These are phyloP conservation scores for Candida tropicalis DNA, from an alignment of 1,139 yeast genomes.

Conservation along the genomic window DNA sequence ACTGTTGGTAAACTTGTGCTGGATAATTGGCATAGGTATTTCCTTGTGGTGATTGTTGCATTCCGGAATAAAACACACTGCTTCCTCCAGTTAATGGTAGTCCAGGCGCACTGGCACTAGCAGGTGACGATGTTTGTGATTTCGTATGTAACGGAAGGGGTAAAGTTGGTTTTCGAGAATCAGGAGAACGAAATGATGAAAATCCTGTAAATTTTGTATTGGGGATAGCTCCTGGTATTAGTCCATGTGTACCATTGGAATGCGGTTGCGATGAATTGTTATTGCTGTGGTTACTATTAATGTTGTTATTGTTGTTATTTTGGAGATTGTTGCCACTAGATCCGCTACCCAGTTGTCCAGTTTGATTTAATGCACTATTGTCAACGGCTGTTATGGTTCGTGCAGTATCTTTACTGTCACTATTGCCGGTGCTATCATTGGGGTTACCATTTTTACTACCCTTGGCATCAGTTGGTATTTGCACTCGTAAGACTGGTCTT, in stretches of 20 bases:
- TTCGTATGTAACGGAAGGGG: conserved; percentile 44
- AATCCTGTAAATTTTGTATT: conserved; percentile 23
- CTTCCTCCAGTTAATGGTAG: conserved; percentile 24
- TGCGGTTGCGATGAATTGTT: conserved; percentile 4
- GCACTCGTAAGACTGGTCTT: conserved; percentile 53
- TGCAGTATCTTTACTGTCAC: conserved; percentile 17
- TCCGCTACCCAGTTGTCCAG: conserved; percentile 9
- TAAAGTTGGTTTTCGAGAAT: conserved; percentile 38
- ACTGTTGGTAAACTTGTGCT: conserved; percentile 22
- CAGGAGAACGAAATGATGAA: conserved; percentile 42
- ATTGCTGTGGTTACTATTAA: conserved; percentile 11
- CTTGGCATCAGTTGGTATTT: conserved; percentile 49
- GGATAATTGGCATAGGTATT: conserved; percentile 8
- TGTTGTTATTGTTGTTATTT: conserved; percentile 1
- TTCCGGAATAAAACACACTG: conserved; percentile 4
- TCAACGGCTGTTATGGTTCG: conserved; percentile 47
- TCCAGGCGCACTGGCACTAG: conserved; percentile 44
- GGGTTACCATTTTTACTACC: conserved; percentile 22
- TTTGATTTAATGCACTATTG: conserved; percentile 11
- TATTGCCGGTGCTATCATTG: conserved; percentile 26
- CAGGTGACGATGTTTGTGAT: conserved; percentile 49
- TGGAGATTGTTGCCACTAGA: conserved; percentile 6
- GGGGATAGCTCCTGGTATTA: conserved; percentile 9
- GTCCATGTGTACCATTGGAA: conserved; percentile 1
- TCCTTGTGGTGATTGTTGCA: conserved; percentile 11